Evolutionary conservation across 2,329 filamentous ascomycete genomes (phyloP).

Genomic region (Lachnellula suecica): DNA sequence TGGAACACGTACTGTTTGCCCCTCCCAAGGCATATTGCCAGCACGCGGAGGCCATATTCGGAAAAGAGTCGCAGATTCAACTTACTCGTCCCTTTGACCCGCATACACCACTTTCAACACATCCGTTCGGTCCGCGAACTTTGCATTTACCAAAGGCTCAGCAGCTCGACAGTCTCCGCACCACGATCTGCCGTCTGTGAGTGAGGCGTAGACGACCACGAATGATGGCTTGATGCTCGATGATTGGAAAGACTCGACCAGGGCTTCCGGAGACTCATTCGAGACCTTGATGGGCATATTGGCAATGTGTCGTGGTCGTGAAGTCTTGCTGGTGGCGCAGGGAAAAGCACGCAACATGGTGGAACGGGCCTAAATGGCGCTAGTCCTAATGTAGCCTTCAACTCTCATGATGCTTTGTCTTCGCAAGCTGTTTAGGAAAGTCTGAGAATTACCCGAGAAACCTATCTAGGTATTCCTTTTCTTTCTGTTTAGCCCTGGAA

Average conservation of each 20-base stretch:
- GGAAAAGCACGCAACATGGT: background rate
- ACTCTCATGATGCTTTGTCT: too few species aligned
- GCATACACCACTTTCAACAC: constrained; percentile 23
- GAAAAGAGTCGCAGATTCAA: background rate
- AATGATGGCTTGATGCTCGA: constrained; percentile 20
- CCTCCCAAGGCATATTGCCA: background rate
- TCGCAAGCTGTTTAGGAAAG: too few species aligned
- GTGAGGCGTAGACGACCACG: constrained; percentile 27
- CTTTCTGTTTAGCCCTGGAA: too few species aligned
- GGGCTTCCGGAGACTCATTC: constrained; percentile 11
- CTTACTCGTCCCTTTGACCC: constrained; percentile 25
- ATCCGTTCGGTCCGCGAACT: constrained; percentile 19
- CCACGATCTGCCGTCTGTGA: constrained; percentile 24
- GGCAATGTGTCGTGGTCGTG: background rate
- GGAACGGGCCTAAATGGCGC: too few species aligned
- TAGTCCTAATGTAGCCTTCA: too few species aligned
- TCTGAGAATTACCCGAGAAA: too few species aligned
- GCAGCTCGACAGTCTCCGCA: constrained; percentile 29
- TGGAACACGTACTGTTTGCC: too few species aligned
- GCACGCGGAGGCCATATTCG: too few species aligned
- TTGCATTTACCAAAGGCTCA: constrained; percentile 24
- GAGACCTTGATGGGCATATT: constrained; percentile 19
- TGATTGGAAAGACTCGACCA: constrained; percentile 16
- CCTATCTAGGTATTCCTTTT: too few species aligned
- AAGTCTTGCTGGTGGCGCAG: background rate